Base-by-base conservation (phyloP, 495 filamentous ascomycete species). In the Haplographium delicatum region DNA sequence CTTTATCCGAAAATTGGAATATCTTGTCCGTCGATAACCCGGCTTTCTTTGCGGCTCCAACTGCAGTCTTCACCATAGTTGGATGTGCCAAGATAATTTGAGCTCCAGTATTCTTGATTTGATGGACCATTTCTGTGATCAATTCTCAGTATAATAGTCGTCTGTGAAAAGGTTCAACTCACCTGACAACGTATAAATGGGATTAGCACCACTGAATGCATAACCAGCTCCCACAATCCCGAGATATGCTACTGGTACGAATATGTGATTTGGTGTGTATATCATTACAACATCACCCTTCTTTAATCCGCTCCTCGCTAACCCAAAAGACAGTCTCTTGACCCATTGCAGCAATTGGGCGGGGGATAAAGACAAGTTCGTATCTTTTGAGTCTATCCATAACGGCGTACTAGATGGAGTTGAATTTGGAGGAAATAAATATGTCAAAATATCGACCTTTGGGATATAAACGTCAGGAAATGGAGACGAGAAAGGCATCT, bases 1-100 rank as follows among this genome's bases (percentile, higher is more conserved):
- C 45, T 19, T 65, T 56, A 50, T 72, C 73, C 42, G 72, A 71
- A 58, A 80, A 80, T 19, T 74, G 68, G 54, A 72, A 79, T 9
- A 81, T 65, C 26, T 58, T 62, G 6, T 67, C 61, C 9, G 57
- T 60, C 3, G 59, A 51, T 18, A 79, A 30, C 0, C 69, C 70
- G 1, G 67, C 69, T 44, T 65, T 34, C 26, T 62, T 42, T 0
- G 75, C 74, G 5, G 51, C 51, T 23, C 34, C 26, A 31, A 75
- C 74, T 49, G 65, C 67, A 8, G n/a, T 54, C 23, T 50, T 43
- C 8, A 54, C 16, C 27, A 79, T 63, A 23, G 39, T 50, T 24
- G 67, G 64, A 60, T 66, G 60, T 18, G 50, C 65, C 5, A 72
- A 56, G 3, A 73, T 61, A 34, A 66, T 43, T 47, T 56, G 54